Percentiles rank a stretch among this genome's conserved stretches.
Conservation (phyloP, 345 rosid species). For the Citrus inodora region DNA sequence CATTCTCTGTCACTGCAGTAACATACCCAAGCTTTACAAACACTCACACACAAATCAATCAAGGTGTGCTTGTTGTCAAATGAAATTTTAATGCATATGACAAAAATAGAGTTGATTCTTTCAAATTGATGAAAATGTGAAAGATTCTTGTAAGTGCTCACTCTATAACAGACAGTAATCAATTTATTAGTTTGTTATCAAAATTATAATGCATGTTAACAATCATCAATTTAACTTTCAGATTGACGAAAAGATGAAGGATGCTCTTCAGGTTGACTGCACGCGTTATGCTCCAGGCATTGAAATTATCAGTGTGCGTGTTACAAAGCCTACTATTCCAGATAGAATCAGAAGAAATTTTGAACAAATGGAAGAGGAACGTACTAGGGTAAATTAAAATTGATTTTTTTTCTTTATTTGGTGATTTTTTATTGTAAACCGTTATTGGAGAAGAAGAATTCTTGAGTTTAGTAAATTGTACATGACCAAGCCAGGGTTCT, state of each 20-base stretch:
- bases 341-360: conserved; percentile 73
- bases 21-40: neutral
- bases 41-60: neutral
- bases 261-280: conserved; percentile 89
- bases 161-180: neutral
- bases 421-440: neutral
- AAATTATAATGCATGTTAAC: neutral
- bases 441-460: neutral
- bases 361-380: conserved; percentile 94
- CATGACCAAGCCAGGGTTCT: neutral
- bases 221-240: conserved; percentile 24
- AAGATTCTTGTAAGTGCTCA: neutral
- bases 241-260: conserved; percentile 98
- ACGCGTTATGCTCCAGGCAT: conserved; percentile 92
- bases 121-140: neutral
- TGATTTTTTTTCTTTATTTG: neutral
- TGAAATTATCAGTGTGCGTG: conserved; percentile 86
- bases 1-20: neutral
- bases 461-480: neutral
- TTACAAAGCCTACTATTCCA: conserved; percentile 86
- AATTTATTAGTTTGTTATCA: neutral
- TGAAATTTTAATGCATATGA: neutral
- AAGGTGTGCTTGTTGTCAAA: neutral
- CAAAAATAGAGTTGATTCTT: neutral
- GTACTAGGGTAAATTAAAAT: conserved; percentile 60